Evolutionary conservation across 2,329 filamentous ascomycete species (phyloP).

Genomic region (Harringtonia aguacate): DNA sequence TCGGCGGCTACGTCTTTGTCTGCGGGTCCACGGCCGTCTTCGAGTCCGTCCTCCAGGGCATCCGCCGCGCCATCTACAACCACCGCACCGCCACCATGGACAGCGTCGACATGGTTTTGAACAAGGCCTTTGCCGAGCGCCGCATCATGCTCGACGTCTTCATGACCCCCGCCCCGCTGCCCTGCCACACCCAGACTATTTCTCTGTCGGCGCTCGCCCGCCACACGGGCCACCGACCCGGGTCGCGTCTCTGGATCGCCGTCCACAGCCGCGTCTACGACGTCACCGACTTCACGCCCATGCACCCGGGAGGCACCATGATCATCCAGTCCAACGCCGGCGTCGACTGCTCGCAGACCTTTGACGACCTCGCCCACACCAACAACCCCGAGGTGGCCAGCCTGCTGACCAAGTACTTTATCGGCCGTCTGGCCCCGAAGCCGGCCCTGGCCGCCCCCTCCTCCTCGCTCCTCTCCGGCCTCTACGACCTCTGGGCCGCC

Average conservation of each 20-base stretch:
- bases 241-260: constrained; percentile 36
- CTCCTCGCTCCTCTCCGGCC: constrained; percentile 30
- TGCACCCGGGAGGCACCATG: constrained; percentile 42
- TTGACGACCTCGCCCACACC: constrained; percentile 42
- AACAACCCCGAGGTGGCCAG: constrained; percentile 43
- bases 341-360: constrained; percentile 40
- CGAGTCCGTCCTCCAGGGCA: constrained; percentile 44
- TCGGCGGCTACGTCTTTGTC: constrained; percentile 36
- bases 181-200: constrained; percentile 38
- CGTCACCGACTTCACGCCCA: constrained; percentile 39
- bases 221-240: constrained; percentile 38
- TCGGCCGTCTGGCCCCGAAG: constrained; percentile 39
- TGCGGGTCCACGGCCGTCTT: constrained; percentile 37
- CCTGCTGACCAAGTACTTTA: constrained; percentile 42
- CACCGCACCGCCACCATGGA: constrained; percentile 40
- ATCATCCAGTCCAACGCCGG: constrained; percentile 44
- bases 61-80: constrained; percentile 43
- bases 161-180: constrained; percentile 42
- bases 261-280: constrained; percentile 44
- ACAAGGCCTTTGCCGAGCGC: constrained; percentile 42
- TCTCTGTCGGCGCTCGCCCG: constrained; percentile 36
- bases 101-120: constrained; percentile 36
- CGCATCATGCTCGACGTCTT: constrained; percentile 48
- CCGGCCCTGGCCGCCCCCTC: constrained; percentile 20
- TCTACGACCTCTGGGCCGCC: constrained; percentile 39